Evolutionary conservation across 176 grass and related monocot species (phyloP), one percentile per base, ranked within the genome.

Genomic region (Musa beccarii): DNA sequence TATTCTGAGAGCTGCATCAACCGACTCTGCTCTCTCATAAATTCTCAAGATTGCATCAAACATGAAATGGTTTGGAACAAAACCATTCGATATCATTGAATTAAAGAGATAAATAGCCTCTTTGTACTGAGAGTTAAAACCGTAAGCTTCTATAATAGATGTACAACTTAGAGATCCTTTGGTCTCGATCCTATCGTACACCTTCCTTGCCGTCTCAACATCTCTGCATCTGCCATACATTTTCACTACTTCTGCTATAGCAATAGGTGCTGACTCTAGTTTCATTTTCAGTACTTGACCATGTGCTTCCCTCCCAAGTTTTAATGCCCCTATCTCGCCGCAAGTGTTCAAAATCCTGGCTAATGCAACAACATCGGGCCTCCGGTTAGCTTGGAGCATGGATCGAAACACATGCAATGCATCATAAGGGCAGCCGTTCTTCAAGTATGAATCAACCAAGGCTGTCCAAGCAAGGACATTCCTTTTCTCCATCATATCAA

Each of bases 401-500:
- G 88, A 85, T 68, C 88, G 83, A 71, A 93, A 98, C 52, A 85
- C 83, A 85, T 80, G n/a, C 16, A 93, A 62, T 64, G 80, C 88
- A 87, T 80, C 80, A 15, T 54, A 89, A 20, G 81, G 78, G 69
- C 84, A 76, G 64, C 78, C 73, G 62, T 93, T 91, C 82, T 87
- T 98, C 56, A 93, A 79, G 79, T 89, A 91, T 17, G 88, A 85
- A 78, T 98, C 94, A 80, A 93, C 84, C 57, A 98, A 76, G 10
- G 94, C 69, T 23, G 94, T 93, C 90, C 90, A 98, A 76, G 90
- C 84, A 71, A 86, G 81, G 70, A 98, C 86, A 76, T 76, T 97
- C 76, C 89, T 93, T 78, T 78, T 89, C 74, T 69, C 54, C 90
- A 93, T 98, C 59, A 52, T 66, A 78, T 89, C 66, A 69, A 98